Percentiles rank a stretch among this genome's conserved stretches.
These are phyloP conservation scores for Apiospora koreana DNA, from an alignment of 2,329 filamentous ascomycete species.

Conservation along the genomic window DNA sequence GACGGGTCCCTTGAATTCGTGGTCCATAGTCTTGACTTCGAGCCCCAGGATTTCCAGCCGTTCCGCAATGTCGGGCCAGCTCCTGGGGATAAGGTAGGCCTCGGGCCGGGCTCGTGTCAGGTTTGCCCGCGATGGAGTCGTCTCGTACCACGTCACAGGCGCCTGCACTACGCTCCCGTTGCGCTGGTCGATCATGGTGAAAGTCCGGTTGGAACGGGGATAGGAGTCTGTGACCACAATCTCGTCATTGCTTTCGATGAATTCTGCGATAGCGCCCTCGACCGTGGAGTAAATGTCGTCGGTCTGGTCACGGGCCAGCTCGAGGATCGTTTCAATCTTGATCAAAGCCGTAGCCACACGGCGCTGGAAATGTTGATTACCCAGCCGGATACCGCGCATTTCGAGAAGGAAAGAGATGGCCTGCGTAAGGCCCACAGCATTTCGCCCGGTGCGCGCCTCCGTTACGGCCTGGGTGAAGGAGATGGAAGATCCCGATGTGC, in stretches of 20 bases:
- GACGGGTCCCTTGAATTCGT: conserved; percentile 24
- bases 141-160: conserved; percentile 25
- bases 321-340: conserved; percentile 27
- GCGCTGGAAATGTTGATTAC: conserved; percentile 29
- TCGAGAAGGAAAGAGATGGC: conserved; percentile 27
- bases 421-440: conserved; percentile 26
- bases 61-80: conserved; percentile 24
- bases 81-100: conserved; percentile 27
- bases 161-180: conserved; percentile 23
- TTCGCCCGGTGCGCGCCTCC: conserved; percentile 26
- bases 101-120: conserved; percentile 25
- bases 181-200: conserved; percentile 26
- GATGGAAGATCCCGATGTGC: conserved; percentile 16
- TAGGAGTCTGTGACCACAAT: conserved; percentile 28
- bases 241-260: conserved; percentile 24
- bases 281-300: conserved; percentile 25
- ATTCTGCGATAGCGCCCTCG: conserved; percentile 24
- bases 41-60: conserved; percentile 25
- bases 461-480: conserved; percentile 26
- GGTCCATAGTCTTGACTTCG: conserved; percentile 23
- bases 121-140: conserved; percentile 26
- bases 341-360: conserved; percentile 27
- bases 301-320: conserved; percentile 25
- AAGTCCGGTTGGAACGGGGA: conserved; percentile 21
- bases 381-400: conserved; percentile 27